A percentile compares a stretch with the other conserved stretches of the same genome.
phyloP scores from a whole-genome alignment of 192 early-diverging fungal species.

The Entomortierella chlamydospora region DNA sequence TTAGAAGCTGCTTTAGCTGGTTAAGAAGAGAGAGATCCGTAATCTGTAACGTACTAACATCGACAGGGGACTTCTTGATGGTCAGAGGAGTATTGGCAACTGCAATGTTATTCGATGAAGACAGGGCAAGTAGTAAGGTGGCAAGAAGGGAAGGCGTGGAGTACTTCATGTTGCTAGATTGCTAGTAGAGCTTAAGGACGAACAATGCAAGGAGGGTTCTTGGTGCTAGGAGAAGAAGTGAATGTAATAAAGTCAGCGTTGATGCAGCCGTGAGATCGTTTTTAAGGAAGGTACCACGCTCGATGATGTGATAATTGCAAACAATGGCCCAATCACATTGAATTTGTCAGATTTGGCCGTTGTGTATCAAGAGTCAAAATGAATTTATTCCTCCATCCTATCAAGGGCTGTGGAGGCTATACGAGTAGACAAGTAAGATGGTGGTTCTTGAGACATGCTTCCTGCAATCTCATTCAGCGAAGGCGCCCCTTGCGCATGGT shows the following conservation, averaged over 20 bases:
- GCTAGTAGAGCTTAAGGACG: no score
- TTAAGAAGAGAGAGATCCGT: no score
- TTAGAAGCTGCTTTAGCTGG: no score
- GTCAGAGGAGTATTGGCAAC: constrained; percentile 8
- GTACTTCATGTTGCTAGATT: constrained; percentile 3
- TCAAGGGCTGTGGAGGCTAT: not conserved
- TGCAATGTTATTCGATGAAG: not conserved
- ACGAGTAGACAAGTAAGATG: not conserved
- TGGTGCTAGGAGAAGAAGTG: no score
- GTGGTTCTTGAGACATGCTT: constrained; percentile 11
- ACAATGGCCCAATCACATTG: not conserved
- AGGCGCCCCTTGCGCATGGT: constrained; percentile 5
- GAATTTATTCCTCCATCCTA: not conserved
- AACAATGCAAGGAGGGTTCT: no score
- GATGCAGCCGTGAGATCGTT: no score
- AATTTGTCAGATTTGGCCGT: not conserved
- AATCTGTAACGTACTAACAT: constrained; percentile 34
- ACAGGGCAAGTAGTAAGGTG: not conserved
- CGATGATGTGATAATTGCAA: not conserved
- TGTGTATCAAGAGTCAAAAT: no score
- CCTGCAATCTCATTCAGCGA: constrained; percentile 10
- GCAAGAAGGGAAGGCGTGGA: not conserved
- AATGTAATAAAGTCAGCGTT: no score
- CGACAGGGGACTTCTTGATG: constrained; percentile 22
- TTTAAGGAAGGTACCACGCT: no score